Percentiles rank a stretch among this genome's conserved stretches.
Conservation (phyloP, 108 stramenopile species). For the Cyclotella cryptica region DNA sequence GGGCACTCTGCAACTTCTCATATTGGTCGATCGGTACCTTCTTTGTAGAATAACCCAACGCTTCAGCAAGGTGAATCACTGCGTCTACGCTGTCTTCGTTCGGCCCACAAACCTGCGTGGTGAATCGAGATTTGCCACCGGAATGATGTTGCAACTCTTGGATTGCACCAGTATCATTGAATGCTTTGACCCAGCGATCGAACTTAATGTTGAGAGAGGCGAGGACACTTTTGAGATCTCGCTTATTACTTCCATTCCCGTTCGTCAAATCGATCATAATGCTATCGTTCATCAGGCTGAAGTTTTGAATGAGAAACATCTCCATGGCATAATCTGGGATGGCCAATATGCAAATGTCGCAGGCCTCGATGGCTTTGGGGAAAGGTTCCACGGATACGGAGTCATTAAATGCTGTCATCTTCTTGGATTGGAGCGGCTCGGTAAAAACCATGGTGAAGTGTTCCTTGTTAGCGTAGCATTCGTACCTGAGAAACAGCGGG, state of each 20-base stretch:
- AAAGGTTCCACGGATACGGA: too few relatives aligned
- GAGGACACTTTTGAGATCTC: constrained; percentile 17
- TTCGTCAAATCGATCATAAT: constrained; percentile 36
- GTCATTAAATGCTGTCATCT: too few relatives aligned
- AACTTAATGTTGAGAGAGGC: constrained; percentile 1
- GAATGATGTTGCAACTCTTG: constrained; percentile 9
- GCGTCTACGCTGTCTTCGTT: constrained; percentile 16
- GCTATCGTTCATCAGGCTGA: constrained; percentile 17
- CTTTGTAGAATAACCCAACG: constrained; percentile 21
- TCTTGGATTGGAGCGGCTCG: too few relatives aligned
- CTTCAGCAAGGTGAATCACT: constrained; percentile 16
- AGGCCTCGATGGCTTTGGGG: too few relatives aligned
- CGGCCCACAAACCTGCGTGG: constrained; percentile 28
- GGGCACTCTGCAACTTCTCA: neutral
- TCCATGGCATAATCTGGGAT: constrained; percentile 30
- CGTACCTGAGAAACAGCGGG: too few relatives aligned
- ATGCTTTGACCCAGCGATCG: constrained; percentile 40
- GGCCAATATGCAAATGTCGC: too few relatives aligned
- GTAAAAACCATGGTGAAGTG: too few relatives aligned
- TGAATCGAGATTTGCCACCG: constrained; percentile 1
- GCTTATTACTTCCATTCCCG: neutral
- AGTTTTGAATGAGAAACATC: constrained; percentile 30
- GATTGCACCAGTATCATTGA: constrained; percentile 40
- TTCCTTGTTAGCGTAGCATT: too few relatives aligned
- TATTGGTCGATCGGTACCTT: constrained; percentile 20